A percentile compares a stretch with the other conserved stretches of the same genome.
These are phyloP conservation scores for Entophlyctis helioformis DNA, from an alignment of 192 early-diverging fungal species.

Conservation along the genomic window DNA sequence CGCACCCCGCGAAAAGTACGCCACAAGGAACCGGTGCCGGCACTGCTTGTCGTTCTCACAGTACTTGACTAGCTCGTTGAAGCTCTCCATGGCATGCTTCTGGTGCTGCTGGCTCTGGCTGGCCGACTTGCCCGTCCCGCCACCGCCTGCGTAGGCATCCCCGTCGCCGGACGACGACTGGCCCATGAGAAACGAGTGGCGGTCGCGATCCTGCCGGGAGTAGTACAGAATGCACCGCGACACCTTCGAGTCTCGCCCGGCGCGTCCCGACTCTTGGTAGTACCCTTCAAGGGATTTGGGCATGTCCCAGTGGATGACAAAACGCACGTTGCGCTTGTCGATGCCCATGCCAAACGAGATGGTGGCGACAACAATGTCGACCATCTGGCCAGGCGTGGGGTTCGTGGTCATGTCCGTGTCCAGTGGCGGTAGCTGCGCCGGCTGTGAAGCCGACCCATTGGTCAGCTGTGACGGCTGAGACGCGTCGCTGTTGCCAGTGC, in stretches of 20 bases:
- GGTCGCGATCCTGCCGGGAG: conserved; percentile 23
- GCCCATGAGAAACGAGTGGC: conserved; percentile 16
- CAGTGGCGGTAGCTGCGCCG: neutral
- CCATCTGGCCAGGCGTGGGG: conserved; percentile 1
- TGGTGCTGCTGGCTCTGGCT: neutral
- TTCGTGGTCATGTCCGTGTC: conserved; percentile 2
- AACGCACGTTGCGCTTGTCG: conserved; percentile 89
- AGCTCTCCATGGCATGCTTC: conserved; percentile 10
- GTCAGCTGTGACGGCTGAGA: too few species aligned
- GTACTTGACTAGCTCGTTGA: conserved; percentile 16
- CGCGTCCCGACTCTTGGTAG: conserved; percentile 52
- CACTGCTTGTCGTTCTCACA: too few species aligned
- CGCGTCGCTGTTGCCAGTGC: too few species aligned
- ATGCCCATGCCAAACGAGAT: conserved; percentile 84
- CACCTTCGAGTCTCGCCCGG: conserved; percentile 33
- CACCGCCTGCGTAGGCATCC: neutral
- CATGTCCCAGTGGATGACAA: conserved; percentile 85
- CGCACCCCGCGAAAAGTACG: too few species aligned
- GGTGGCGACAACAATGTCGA: conserved; percentile 35
- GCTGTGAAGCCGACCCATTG: too few species aligned
- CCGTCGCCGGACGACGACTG: neutral
- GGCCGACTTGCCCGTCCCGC: neutral
- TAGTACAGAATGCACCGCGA: conserved; percentile 34
- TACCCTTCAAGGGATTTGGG: conserved; percentile 85
- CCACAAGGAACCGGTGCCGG: too few species aligned